A percentile compares a stretch with the other conserved stretches of the same genome.
phyloP scores from a whole-genome alignment of 371 early-diverging fungal species.

The Nosema muscidifuracis region DNA sequence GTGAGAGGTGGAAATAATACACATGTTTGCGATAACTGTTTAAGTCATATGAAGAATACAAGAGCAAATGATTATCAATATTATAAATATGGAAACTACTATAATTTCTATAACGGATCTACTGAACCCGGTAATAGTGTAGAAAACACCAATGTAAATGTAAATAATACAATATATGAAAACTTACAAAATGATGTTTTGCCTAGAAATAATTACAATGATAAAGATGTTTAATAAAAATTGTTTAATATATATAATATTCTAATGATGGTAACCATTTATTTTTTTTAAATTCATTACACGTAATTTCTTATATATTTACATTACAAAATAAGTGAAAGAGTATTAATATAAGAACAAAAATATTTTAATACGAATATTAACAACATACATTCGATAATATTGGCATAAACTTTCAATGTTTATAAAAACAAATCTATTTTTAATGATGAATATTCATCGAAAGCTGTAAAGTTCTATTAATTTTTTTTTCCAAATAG shows the following conservation, averaged over 20 bases:
- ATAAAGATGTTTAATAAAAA: background rate
- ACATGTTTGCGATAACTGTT: conserved; percentile 32
- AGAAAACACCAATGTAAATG: background rate
- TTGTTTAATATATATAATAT: background rate
- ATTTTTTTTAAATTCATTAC: no score
- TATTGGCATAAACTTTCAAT: no score
- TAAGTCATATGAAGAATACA: conserved; percentile 10
- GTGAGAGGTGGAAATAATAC: conserved; percentile 13
- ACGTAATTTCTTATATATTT: no score
- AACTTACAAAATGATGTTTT: background rate
- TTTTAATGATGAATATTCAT: no score
- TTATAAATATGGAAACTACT: background rate
- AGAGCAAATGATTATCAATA: background rate
- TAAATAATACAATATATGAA: conserved; percentile 1
- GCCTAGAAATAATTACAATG: background rate
- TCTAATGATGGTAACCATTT: no score
- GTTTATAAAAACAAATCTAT: no score
- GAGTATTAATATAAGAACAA: no score
- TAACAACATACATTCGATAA: no score
- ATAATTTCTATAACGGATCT: background rate
- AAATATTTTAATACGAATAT: no score
- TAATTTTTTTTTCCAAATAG: no score
- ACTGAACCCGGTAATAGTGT: background rate
- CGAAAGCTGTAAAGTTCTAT: no score
- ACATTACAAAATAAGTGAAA: no score